Percentiles rank a stretch among this genome's conserved stretches.
Evolutionary conservation across 768 basidiomycete species (phyloP).

Genomic region (Mrakia frigida): DNA sequence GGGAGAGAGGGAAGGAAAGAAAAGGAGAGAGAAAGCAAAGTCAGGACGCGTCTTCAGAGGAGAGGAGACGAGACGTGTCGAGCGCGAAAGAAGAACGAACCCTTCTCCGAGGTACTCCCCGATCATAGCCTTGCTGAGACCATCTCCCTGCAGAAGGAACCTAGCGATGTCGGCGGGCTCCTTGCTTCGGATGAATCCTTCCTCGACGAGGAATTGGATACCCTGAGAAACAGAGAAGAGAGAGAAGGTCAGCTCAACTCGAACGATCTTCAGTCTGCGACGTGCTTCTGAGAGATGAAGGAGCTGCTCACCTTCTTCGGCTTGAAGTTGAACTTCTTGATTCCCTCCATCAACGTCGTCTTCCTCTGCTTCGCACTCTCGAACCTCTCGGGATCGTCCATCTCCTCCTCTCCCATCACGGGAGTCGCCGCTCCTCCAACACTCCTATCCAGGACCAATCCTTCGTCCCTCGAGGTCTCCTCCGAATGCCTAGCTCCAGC

Average conservation of each 20-base stretch:
- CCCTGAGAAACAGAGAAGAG: slow-evolving; percentile 53
- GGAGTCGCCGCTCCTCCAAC: background rate
- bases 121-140: slow-evolving; percentile 89
- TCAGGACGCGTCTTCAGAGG: background rate
- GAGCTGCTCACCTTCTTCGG: slow-evolving; percentile 75
- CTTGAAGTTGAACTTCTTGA: slow-evolving; percentile 97
- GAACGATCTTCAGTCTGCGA: background rate
- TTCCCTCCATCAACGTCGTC: slow-evolving; percentile 86
- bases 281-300: slow-evolving; percentile 7
- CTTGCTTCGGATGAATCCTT: slow-evolving; percentile 72
- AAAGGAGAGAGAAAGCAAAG: too few species aligned
- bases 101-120: slow-evolving; percentile 98
- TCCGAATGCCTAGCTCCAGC: slow-evolving; percentile 20
- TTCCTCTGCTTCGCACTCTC: slow-evolving; percentile 96
- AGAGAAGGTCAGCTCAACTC: slow-evolving; percentile 1
- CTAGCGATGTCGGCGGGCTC: slow-evolving; percentile 71
- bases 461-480: slow-evolving; percentile 17
- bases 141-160: slow-evolving; percentile 83
- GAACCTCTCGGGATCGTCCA: slow-evolving; percentile 83
- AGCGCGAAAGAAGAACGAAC: slow-evolving; percentile 51
- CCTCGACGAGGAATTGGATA: slow-evolving; percentile 77
- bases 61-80: background rate
- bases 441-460: background rate
- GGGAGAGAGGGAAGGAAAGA: background rate
- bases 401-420: slow-evolving; percentile 33